Base-by-base conservation (phyloP, 768 basidiomycete species). In the Collybia nuda region DNA sequence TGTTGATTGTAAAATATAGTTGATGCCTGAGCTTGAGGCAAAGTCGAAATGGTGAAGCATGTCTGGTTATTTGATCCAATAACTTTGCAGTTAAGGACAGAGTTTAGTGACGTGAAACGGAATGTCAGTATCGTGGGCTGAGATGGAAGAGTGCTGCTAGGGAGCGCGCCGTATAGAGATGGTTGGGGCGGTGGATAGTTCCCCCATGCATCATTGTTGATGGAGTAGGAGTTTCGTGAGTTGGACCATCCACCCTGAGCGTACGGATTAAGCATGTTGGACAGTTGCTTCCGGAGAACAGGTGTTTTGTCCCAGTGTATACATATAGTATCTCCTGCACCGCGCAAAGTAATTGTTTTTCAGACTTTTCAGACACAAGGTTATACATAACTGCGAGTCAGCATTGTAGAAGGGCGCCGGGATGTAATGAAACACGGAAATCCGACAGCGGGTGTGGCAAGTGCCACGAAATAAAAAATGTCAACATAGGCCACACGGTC, bases 71-170 rank as follows among this genome's bases (percentile, higher is more conserved):
- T 67, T 0, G 79, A 71, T 0, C 79, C 79, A 38, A 73, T 49
- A 35, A 81, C 70, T 14, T 56, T 64, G 52, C 71, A 77, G 58
- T 78, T 70, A 18, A 77, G 61, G 14, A 80, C 62, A 21, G 71
- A 71, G 46, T 66, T 73, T 53, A 73, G 63, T 22, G 72, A 62
- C n/a, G 67, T 66, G 64, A 78, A 76, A 9, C 61, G 60, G 58
- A 74, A 66, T 4, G 68, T 50, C 15, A 54, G 21, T 28, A 44
- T 47, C 19, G 46, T 38, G 3, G 37, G 37, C 18, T 36, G 37
- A 17, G 36, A 39, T 2, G 46, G 37, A 12, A 39, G 46, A 21
- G 23, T 39, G 6, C 17, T 39, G 15, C 8, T 49, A 23, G 56
- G 56, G 12, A 58, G 53, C 3, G 53, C 56, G 38, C 56, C 56